Conservation (phyloP, 1,139 yeast genomes). For the Nakaseomyces kungkrabaensis region DNA sequence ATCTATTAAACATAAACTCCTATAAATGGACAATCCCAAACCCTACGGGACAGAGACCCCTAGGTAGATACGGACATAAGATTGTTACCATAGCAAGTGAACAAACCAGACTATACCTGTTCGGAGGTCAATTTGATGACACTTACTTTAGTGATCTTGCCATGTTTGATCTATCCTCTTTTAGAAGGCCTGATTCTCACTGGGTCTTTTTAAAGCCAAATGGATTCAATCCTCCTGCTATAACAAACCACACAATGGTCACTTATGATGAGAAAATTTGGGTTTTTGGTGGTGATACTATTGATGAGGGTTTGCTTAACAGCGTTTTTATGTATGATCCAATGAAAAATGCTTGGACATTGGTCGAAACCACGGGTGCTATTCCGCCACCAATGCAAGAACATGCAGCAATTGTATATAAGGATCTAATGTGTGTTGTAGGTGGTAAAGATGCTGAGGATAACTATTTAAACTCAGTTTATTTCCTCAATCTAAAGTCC, state of each 20-base stretch:
- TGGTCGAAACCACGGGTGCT: constrained; percentile 40
- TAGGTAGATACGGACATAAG: constrained; percentile 92
- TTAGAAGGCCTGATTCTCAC: constrained; percentile 70
- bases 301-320: constrained; percentile 53
- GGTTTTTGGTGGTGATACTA: constrained; percentile 91
- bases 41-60: constrained; percentile 74
- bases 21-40: constrained; percentile 84
- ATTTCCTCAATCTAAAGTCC: constrained; percentile 67
- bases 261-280: constrained; percentile 71
- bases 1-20: constrained; percentile 82
- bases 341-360: constrained; percentile 51
- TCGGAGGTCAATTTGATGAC: constrained; percentile 94
- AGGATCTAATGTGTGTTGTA: constrained; percentile 71
- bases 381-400: constrained; percentile 85
- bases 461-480: constrained; percentile 54
- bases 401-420: constrained; percentile 75
- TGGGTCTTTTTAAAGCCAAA: constrained; percentile 70
- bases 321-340: constrained; percentile 85
- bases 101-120: constrained; percentile 67
- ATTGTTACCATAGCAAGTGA: constrained; percentile 50
- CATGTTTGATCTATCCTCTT: constrained; percentile 80
- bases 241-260: constrained; percentile 86
- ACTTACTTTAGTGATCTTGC: constrained; percentile 77
- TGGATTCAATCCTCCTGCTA: constrained; percentile 63
- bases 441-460: constrained; percentile 88